Evolutionary conservation across 208 protist genomes (phyloP).

Genomic region (Herpetomonas tarakana): DNA sequence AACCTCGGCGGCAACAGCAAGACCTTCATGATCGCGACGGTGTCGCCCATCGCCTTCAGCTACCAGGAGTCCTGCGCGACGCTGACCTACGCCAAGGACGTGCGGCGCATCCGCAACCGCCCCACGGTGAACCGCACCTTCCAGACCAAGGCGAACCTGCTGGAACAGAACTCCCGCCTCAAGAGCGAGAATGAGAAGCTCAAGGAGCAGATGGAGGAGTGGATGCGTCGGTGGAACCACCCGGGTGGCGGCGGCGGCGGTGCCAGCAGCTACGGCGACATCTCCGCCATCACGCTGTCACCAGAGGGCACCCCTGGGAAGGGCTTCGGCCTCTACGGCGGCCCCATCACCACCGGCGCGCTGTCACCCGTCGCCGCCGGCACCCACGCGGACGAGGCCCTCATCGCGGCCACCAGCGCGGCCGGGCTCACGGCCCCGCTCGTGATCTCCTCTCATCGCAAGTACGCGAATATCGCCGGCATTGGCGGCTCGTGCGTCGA

Average conservation of each 20-base stretch:
- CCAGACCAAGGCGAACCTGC: slow-evolving; percentile 84
- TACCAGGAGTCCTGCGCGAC: slow-evolving; percentile 73
- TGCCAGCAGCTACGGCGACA: slow-evolving; percentile 2
- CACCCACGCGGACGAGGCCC: slow-evolving; percentile 20
- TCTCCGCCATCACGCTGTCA: slow-evolving; percentile 4
- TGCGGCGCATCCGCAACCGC: slow-evolving; percentile 84
- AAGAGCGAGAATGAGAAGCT: slow-evolving; percentile 66
- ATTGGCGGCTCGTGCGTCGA: slow-evolving; percentile 60
- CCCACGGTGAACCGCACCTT: slow-evolving; percentile 88
- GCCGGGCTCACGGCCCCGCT: slow-evolving; percentile 45
- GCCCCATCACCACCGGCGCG: not conserved
- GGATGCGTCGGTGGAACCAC: slow-evolving; percentile 14
- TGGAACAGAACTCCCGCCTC: slow-evolving; percentile 54
- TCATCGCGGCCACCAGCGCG: slow-evolving; percentile 25
- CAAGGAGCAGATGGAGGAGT: slow-evolving; percentile 56
- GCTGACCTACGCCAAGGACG: slow-evolving; percentile 60
- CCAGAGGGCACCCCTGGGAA: not conserved
- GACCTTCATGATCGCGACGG: slow-evolving; percentile 92
- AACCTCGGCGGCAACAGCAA: slow-evolving; percentile 89
- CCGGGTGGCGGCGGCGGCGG: not conserved
- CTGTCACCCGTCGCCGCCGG: not conserved
- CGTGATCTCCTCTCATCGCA: slow-evolving; percentile 45
- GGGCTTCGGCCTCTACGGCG: not conserved
- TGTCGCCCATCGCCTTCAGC: slow-evolving; percentile 74
- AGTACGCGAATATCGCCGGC: slow-evolving; percentile 46